A percentile compares a stretch with the other conserved stretches of the same genome.
Conservation (phyloP, 345 rosid genomes). For the Acer campestre region DNA sequence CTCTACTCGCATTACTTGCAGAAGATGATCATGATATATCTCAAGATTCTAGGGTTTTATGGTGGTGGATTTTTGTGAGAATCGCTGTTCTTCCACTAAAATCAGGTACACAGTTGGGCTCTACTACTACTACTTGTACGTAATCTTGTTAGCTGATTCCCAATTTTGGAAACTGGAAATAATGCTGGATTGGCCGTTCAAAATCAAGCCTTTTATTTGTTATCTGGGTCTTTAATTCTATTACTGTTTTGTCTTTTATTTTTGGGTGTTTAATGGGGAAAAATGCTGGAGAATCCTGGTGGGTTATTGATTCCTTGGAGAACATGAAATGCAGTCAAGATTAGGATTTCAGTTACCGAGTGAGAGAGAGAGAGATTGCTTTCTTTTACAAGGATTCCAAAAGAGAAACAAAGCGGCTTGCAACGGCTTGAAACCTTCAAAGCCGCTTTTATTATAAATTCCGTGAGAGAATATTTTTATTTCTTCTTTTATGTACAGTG, state of each 20-base stretch:
- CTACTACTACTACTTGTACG: neutral
- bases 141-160: neutral
- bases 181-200: conserved; percentile 18
- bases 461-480: conserved; percentile 6
- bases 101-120: conserved; percentile 25
- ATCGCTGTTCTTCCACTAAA: neutral
- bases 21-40: conserved; percentile 32
- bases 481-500: conserved; percentile 6
- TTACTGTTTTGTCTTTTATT: conserved; percentile 1
- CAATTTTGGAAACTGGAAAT: conserved; percentile 13
- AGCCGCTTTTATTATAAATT: conserved; percentile 24
- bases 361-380: neutral
- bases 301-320: neutral
- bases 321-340: conserved; percentile 27
- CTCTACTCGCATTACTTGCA: neutral
- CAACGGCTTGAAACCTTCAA: conserved; percentile 41
- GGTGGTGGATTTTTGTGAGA: conserved; percentile 8
- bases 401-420: conserved; percentile 24
- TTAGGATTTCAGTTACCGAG: conserved; percentile 11
- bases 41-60: conserved; percentile 39
- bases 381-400: conserved; percentile 36
- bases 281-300: conserved; percentile 21
- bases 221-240: conserved; percentile 1
- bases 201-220: neutral
- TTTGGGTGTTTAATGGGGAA: conserved; percentile 16